A percentile compares a stretch with the other conserved stretches of the same genome.
phyloP scores from a whole-genome alignment of 2,329 filamentous ascomycete genomes.

The Fusarium irregulare region DNA sequence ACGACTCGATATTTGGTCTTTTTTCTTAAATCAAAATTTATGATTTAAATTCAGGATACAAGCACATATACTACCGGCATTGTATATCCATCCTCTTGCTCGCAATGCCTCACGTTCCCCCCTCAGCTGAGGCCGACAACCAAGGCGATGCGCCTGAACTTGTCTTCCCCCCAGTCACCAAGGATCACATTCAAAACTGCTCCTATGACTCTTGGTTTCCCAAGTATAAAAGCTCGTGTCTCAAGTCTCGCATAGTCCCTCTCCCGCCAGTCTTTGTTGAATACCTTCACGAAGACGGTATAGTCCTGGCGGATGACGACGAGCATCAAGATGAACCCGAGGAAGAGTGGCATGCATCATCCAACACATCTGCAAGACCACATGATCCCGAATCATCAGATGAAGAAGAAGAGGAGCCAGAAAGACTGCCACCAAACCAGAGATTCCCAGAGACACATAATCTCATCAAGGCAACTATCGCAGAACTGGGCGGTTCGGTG shows the following conservation, averaged over 20 bases:
- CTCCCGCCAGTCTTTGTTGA: slow-evolving; percentile 80
- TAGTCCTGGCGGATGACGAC: slow-evolving; percentile 80
- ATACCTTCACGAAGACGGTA: slow-evolving; percentile 93
- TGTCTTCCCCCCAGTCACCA: slow-evolving; percentile 85
- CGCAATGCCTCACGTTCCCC: slow-evolving; percentile 52
- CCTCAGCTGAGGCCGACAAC: slow-evolving; percentile 11
- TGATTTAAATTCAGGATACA: neutral
- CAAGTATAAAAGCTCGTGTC: slow-evolving; percentile 81
- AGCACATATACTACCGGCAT: neutral
- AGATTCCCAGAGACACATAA: slow-evolving; percentile 79
- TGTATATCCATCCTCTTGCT: neutral
- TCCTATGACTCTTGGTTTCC: slow-evolving; percentile 94
- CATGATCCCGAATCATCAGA: slow-evolving; percentile 58
- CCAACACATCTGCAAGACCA: slow-evolving; percentile 42
- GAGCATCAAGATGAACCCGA: slow-evolving; percentile 66
- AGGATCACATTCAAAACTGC: slow-evolving; percentile 90
- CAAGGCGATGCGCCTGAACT: slow-evolving; percentile 50
- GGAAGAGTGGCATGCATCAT: slow-evolving; percentile 60
- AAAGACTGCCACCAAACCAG: slow-evolving; percentile 61
- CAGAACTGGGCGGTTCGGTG: slow-evolving; percentile 84
- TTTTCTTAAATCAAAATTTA: neutral
- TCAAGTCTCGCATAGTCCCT: slow-evolving; percentile 87
- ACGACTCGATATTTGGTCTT: neutral
- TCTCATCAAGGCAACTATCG: slow-evolving; percentile 79
- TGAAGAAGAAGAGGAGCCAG: slow-evolving; percentile 59